Conservation (phyloP, 2,329 filamentous ascomycete genomes). For the Stagonosporopsis cucurbitacearum region DNA sequence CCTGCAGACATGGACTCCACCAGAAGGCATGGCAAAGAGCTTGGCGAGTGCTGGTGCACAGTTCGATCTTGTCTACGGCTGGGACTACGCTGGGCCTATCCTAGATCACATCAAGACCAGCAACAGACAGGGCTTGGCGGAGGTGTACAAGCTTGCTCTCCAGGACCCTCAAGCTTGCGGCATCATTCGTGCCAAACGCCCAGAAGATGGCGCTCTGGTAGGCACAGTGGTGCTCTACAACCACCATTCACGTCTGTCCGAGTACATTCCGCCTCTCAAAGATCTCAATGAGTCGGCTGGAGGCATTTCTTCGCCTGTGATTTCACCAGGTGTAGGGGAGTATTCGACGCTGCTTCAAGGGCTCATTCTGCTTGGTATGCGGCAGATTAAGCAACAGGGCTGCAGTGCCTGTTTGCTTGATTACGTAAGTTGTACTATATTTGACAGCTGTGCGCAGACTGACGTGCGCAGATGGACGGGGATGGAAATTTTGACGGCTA, state of each 20-base stretch:
- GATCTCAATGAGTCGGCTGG: slow-evolving; percentile 67
- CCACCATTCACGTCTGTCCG: slow-evolving; percentile 69
- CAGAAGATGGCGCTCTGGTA: slow-evolving; percentile 70
- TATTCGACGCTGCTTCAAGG: slow-evolving; percentile 79
- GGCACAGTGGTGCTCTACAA: slow-evolving; percentile 83
- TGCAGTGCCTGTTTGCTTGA: slow-evolving; percentile 76
- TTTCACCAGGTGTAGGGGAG: slow-evolving; percentile 70
- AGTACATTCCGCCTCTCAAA: slow-evolving; percentile 72
- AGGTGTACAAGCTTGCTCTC: slow-evolving; percentile 79
- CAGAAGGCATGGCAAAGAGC: slow-evolving; percentile 76
- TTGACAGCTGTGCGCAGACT: slow-evolving; percentile 21
- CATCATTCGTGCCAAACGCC: slow-evolving; percentile 80
- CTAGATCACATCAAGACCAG: slow-evolving; percentile 76
- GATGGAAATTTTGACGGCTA: slow-evolving; percentile 77
- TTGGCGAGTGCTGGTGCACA: slow-evolving; percentile 75
- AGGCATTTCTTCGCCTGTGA: slow-evolving; percentile 81
- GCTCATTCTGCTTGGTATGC: slow-evolving; percentile 78
- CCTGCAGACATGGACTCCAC: slow-evolving; percentile 74
- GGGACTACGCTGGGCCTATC: slow-evolving; percentile 76
- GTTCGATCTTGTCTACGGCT: slow-evolving; percentile 83
- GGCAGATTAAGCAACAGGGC: slow-evolving; percentile 81
- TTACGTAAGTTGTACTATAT: slow-evolving; percentile 68
- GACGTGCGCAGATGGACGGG: slow-evolving; percentile 65
- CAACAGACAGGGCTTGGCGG: slow-evolving; percentile 77
- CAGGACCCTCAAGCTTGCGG: slow-evolving; percentile 75